A percentile compares a stretch with the other conserved stretches of the same genome.
phyloP scores from a whole-genome alignment of 1,139 yeast species.

The Pichia inconspicua region DNA sequence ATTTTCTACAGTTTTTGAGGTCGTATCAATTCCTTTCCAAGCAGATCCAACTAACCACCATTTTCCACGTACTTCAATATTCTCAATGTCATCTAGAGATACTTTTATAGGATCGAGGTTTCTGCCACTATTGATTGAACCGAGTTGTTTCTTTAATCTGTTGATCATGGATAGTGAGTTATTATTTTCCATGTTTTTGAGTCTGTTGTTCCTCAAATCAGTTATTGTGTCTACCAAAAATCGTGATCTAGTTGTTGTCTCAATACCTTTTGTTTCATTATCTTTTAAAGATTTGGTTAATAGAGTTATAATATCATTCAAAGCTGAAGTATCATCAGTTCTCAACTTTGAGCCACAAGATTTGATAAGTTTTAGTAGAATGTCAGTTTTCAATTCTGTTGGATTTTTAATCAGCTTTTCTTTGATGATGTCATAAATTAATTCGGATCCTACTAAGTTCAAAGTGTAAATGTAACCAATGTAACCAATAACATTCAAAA shows the following conservation, averaged over 20 bases:
- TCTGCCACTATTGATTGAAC: constrained; percentile 39
- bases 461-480: constrained; percentile 72
- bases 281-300: constrained; percentile 43
- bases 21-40: constrained; percentile 56
- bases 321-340: constrained; percentile 79
- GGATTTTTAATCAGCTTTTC: constrained; percentile 36
- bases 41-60: constrained; percentile 99
- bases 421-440: constrained; percentile 70
- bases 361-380: constrained; percentile 61
- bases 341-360: constrained; percentile 81
- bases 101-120: constrained; percentile 77
- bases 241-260: constrained; percentile 59
- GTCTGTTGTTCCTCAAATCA: constrained; percentile 78
- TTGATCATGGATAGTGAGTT: constrained; percentile 41
- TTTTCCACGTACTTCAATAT: constrained; percentile 72
- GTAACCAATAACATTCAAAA: constrained; percentile 64
- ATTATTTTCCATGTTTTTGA: constrained; percentile 44
- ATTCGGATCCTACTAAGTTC: constrained; percentile 62
- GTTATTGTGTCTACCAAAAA: constrained; percentile 80
- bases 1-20: constrained; percentile 19
- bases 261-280: constrained; percentile 31
- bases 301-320: constrained; percentile 65
- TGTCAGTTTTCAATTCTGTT: constrained; percentile 68
- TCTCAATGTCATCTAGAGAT: constrained; percentile 70
- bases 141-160: constrained; percentile 63